A percentile compares a stretch with the other conserved stretches of the same genome.
These are phyloP conservation scores for Fusarium pseudoanthophilum DNA, from an alignment of 2,329 filamentous ascomycete species.

Conservation along the genomic window DNA sequence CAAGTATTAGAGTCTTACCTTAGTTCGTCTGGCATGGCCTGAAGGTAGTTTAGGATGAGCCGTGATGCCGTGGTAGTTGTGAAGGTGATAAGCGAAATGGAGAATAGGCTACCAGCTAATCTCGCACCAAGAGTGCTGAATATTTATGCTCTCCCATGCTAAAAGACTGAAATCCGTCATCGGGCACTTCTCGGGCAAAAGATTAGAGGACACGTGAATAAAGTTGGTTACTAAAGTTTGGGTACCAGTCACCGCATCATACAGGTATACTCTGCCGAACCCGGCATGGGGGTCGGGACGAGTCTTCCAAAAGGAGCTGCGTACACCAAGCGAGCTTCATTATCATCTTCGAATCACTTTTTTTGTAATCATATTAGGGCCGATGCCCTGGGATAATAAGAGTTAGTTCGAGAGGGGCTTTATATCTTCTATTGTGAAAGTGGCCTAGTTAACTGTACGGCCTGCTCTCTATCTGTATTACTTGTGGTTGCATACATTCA, in stretches of 20 bases:
- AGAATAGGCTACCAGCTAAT: neutral
- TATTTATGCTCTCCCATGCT: neutral
- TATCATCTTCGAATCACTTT: rapidly evolving
- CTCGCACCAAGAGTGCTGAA: neutral
- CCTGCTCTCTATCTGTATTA: neutral
- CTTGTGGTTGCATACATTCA: rapidly evolving
- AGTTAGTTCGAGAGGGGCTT: neutral
- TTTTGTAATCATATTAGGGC: too few species aligned
- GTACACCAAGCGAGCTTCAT: neutral
- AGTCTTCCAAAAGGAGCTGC: neutral
- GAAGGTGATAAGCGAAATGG: neutral
- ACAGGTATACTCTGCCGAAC: neutral
- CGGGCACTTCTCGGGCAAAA: neutral
- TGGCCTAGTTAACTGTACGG: neutral
- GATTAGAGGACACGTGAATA: too few species aligned
- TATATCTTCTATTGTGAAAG: rapidly evolving
- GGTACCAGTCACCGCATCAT: neutral
- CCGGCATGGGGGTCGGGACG: too few species aligned
- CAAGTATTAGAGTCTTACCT: too few species aligned
- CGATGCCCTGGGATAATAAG: rapidly evolving
- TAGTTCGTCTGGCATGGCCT: neutral
- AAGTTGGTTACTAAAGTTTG: neutral
- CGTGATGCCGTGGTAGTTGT: neutral
- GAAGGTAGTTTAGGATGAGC: too few species aligned
- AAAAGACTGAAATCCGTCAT: neutral